A percentile compares a stretch with the other conserved stretches of the same genome.
These are phyloP conservation scores for Lathyrus tuberosus DNA, from an alignment of 306 rosid species.

Conservation along the genomic window DNA sequence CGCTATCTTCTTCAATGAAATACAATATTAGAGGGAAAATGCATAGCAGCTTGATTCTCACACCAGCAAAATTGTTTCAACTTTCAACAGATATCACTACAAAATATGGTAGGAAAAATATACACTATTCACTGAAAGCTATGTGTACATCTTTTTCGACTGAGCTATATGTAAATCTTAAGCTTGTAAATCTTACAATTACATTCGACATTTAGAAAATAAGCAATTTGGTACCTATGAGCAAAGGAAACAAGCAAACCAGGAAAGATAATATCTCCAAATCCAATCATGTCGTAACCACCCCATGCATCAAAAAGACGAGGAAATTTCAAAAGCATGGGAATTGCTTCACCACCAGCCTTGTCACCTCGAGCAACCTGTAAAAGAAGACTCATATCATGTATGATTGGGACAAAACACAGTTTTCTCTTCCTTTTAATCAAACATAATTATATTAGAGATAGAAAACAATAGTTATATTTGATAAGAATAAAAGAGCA, in stretches of 20 bases:
- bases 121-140: conserved; percentile 5
- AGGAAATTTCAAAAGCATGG: conserved; percentile 91
- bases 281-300: conserved; percentile 95
- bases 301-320: conserved; percentile 88
- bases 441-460: conserved; percentile 13
- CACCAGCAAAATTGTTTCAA: too few relatives aligned
- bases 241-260: conserved; percentile 87
- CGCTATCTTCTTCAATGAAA: too few relatives aligned
- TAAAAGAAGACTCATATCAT: conserved; percentile 35
- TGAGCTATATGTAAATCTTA: conserved; percentile 11
- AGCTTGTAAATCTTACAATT: conserved; percentile 23
- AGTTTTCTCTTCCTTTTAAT: conserved; percentile 8
- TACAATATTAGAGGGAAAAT: too few relatives aligned
- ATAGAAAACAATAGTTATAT: conserved; percentile 23
- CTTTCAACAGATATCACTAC: neutral
- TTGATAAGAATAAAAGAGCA: conserved; percentile 22
- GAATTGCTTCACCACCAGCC: conserved; percentile 89
- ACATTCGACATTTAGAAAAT: conserved; percentile 9
- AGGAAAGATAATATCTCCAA: conserved; percentile 94
- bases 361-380: conserved; percentile 95
- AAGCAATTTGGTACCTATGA: conserved; percentile 60
- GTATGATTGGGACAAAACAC: conserved; percentile 1
- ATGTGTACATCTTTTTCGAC: neutral
- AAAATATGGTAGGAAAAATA: conserved; percentile 23
- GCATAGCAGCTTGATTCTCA: too few relatives aligned